Evolutionary conservation across 2,329 filamentous ascomycete genomes (phyloP).

Genomic region (Penicillium thymicola): DNA sequence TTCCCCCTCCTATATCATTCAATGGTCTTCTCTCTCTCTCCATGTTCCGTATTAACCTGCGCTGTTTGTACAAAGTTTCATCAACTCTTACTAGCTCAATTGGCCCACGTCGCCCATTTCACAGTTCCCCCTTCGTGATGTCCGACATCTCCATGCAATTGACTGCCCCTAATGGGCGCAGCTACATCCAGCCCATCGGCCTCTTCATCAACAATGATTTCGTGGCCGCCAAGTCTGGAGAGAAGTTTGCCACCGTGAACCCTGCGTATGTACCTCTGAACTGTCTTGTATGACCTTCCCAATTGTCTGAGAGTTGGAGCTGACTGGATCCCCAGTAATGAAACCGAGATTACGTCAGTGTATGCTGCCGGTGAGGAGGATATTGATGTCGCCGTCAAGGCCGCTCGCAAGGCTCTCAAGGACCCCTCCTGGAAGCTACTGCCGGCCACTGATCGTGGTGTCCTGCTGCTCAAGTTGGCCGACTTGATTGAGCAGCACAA

Average conservation of each 20-base stretch:
- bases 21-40: not conserved
- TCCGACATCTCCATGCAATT: conserved; percentile 52
- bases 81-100: not conserved
- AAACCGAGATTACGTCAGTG: conserved; percentile 67
- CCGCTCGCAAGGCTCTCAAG: conserved; percentile 35
- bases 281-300: not conserved
- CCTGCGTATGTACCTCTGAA: conserved; percentile 49
- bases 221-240: conserved; percentile 62
- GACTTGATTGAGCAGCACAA: conserved; percentile 65
- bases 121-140: conserved; percentile 32
- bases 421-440: conserved; percentile 36
- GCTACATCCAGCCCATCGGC: conserved; percentile 70
- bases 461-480: conserved; percentile 66
- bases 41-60: conserved; percentile 14
- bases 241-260: conserved; percentile 66
- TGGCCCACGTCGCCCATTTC: conserved; percentile 19
- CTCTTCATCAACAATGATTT: conserved; percentile 84
- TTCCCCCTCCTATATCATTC: not conserved
- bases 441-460: conserved; percentile 58
- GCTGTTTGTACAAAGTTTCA: conserved; percentile 9
- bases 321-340: conserved; percentile 48
- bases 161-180: conserved; percentile 70
- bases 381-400: conserved; percentile 33
- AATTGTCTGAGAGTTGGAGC: not conserved
- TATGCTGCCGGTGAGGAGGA: conserved; percentile 52